Conservation (phyloP, 2,329 filamentous ascomycete species). For the Calonectria pseudoreteaudii region DNA sequence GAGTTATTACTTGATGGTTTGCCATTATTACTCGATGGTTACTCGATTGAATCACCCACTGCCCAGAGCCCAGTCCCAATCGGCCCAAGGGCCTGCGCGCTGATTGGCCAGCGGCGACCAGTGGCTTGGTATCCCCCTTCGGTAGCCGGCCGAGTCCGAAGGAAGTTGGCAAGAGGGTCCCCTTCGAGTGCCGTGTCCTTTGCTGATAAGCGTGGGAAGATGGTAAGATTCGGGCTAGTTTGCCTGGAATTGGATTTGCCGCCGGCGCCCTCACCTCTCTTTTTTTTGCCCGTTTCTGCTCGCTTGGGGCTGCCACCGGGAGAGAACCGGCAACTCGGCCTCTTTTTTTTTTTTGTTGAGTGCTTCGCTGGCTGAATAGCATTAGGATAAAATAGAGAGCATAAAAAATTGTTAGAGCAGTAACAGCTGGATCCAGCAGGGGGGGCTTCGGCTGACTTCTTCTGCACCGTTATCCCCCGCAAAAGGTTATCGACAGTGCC, state of each 20-base stretch:
- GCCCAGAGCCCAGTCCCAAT: slow-evolving; percentile 13
- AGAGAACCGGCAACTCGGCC: slow-evolving; percentile 9
- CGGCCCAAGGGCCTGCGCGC: slow-evolving; percentile 20
- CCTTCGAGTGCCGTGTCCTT: slow-evolving; percentile 25
- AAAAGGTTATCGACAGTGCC: slow-evolving; percentile 11
- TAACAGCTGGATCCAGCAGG: slow-evolving; percentile 4
- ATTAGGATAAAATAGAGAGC: neutral
- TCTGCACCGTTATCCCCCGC: slow-evolving; percentile 17
- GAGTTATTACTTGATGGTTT: slow-evolving; percentile 12
- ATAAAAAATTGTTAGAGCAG: neutral
- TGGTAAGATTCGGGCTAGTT: neutral
- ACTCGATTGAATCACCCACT: slow-evolving; percentile 58
- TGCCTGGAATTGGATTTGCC: slow-evolving; percentile 8
- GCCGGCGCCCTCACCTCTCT: slow-evolving; percentile 11
- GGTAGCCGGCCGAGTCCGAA: slow-evolving; percentile 42
- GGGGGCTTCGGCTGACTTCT: neutral
- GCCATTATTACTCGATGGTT: slow-evolving; percentile 55
- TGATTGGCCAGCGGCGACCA: slow-evolving; percentile 36
- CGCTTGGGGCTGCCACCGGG: neutral
- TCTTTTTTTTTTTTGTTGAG: slow-evolving; percentile 14
- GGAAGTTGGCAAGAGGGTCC: slow-evolving; percentile 21
- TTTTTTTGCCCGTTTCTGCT: neutral
- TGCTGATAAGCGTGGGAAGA: slow-evolving; percentile 24
- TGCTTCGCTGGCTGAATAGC: neutral
- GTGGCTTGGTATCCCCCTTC: slow-evolving; percentile 6